Conservation (phyloP, 768 basidiomycete species). For the Flagelloscypha sp. region DNA sequence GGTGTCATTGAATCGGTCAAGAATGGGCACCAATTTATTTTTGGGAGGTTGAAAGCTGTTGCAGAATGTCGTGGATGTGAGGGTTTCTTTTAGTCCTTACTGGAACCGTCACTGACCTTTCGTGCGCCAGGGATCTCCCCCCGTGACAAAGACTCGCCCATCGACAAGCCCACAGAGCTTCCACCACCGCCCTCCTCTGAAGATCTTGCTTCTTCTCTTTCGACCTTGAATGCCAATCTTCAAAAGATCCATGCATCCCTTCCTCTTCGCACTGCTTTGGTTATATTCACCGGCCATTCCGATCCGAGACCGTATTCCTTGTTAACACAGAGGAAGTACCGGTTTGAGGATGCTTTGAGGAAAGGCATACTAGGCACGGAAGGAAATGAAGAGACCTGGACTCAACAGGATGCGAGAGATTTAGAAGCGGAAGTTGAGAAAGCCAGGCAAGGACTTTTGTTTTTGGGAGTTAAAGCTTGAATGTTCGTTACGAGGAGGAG, state of each 20-base stretch:
- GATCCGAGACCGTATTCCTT: slow-evolving; percentile 77
- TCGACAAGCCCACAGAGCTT: slow-evolving; percentile 16
- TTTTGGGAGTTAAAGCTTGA: slow-evolving; percentile 50
- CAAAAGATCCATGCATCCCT: slow-evolving; percentile 54
- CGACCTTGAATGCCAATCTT: slow-evolving; percentile 54
- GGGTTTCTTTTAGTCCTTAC: slow-evolving; percentile 18
- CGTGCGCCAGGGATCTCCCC: too few species aligned
- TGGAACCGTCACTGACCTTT: too few species aligned
- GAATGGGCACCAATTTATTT: slow-evolving; percentile 69
- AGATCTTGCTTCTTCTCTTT: slow-evolving; percentile 28
- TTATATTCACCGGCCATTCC: slow-evolving; percentile 84
- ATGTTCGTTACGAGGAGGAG: too few species aligned
- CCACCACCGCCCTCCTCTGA: slow-evolving; percentile 26
- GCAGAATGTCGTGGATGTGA: slow-evolving; percentile 73
- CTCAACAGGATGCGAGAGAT: slow-evolving; percentile 62
- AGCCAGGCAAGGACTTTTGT: slow-evolving; percentile 76
- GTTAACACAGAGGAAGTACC: slow-evolving; percentile 58
- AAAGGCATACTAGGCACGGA: slow-evolving; percentile 48
- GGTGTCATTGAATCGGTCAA: slow-evolving; percentile 49
- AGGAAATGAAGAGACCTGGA: slow-evolving; percentile 66
- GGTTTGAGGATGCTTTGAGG: slow-evolving; percentile 62
- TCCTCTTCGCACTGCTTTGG: slow-evolving; percentile 70
- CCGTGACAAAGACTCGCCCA: too few species aligned
- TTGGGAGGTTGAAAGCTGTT: slow-evolving; percentile 79
- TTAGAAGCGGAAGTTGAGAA: slow-evolving; percentile 75